A percentile compares a stretch with the other conserved stretches of the same genome.
phyloP scores from a whole-genome alignment of 78 protist species.

The Monocercomonoides exilis region DNA sequence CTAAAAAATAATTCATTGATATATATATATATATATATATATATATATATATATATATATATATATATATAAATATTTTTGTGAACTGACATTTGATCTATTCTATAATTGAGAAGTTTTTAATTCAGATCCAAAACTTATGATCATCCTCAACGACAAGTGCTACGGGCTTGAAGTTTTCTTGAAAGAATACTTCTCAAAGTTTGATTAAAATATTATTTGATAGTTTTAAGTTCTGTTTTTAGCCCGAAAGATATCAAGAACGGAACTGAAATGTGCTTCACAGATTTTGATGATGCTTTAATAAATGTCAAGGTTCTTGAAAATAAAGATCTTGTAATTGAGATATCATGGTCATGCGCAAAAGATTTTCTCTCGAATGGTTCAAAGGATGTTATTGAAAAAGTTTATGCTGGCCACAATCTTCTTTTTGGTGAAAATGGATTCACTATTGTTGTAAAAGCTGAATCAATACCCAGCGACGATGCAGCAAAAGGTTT shows the following conservation, averaged over 20 bases:
- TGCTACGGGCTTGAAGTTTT: not conserved
- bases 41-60: too few relatives aligned
- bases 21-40: too few relatives aligned
- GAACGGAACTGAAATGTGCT: not conserved
- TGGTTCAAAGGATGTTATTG: not conserved
- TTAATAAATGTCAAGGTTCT: not conserved
- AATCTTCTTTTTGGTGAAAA: not conserved
- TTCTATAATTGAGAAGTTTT: too few relatives aligned
- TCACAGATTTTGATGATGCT: not conserved
- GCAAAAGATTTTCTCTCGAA: not conserved
- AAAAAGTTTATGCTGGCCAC: not conserved
- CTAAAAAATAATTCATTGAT: too few relatives aligned
- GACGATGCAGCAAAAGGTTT: not conserved
- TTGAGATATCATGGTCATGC: not conserved
- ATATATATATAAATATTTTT: too few relatives aligned
- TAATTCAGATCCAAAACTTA: too few relatives aligned
- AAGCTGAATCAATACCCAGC: not conserved
- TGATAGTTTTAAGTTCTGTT: not conserved
- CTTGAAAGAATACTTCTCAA: not conserved
- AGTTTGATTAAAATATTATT: not conserved
- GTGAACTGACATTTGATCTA: too few relatives aligned
- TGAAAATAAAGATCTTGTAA: not conserved
- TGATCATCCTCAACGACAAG: not conserved
- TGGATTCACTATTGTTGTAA: not conserved
- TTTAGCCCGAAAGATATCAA: not conserved